These are phyloP conservation scores for Xylaria sp. DNA, from an alignment of 2,329 filamentous ascomycete species.

Conservation along the genomic window DNA sequence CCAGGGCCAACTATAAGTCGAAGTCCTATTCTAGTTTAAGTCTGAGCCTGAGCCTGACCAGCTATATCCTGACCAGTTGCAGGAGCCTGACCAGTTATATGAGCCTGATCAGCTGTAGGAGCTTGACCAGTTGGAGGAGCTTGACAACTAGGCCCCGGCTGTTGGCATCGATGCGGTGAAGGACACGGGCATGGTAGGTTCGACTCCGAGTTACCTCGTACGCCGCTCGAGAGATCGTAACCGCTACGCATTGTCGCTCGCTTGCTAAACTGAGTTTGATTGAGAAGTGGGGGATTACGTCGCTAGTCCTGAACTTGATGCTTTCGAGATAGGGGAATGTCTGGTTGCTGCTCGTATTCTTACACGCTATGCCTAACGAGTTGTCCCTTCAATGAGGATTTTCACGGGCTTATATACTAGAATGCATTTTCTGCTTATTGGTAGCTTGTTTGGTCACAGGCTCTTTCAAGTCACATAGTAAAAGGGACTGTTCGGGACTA, in stretches of 20 bases:
- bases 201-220: too few relatives aligned
- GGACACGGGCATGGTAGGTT: constrained; percentile 1
- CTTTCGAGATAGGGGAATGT: background rate
- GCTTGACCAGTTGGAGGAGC: background rate
- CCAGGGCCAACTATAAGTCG: background rate
- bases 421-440: background rate
- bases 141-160: background rate
- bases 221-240: constrained; percentile 9
- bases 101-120: background rate
- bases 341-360: background rate
- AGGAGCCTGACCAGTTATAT: background rate
- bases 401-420: constrained; percentile 5
- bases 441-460: background rate
- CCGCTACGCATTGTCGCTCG: constrained; percentile 13
- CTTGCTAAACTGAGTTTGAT: background rate
- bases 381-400: background rate
- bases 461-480: background rate
- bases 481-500: background rate
- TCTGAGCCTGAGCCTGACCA: background rate
- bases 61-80: background rate
- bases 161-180: constrained; percentile 11
- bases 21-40: background rate
- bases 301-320: background rate
- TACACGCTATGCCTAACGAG: background rate
- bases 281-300: background rate